Percentiles rank a stretch among this genome's conserved stretches.
Conservation (phyloP, 202 grass and related monocot genomes). For the Zizania palustris region DNA sequence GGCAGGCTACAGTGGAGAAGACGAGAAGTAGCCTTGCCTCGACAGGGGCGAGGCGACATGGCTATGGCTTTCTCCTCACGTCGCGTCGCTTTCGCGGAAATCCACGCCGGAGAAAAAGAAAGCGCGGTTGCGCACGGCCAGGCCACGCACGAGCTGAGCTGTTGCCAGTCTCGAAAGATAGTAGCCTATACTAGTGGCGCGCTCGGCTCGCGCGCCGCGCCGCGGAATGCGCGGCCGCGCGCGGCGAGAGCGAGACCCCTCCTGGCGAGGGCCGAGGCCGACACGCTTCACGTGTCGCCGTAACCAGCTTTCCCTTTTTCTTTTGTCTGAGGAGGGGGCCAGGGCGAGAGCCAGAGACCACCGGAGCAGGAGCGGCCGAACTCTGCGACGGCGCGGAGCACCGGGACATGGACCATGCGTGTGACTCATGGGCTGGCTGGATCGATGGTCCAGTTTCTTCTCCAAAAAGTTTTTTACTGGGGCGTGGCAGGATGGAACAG, state of each 20-base stretch:
- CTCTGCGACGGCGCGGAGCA: background rate
- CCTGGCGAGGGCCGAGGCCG: conserved; percentile 8
- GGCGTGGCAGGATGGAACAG: conserved; percentile 32
- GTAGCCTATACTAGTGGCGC: background rate
- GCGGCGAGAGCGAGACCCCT: background rate
- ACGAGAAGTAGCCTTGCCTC: background rate
- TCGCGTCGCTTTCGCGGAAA: conserved; percentile 27
- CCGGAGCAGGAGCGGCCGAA: background rate
- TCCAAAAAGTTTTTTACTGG: conserved; percentile 33
- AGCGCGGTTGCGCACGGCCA: background rate
- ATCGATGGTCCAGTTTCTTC: background rate
- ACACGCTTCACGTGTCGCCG: conserved; percentile 32
- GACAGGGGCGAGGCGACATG: background rate
- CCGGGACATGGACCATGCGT: background rate
- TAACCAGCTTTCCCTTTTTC: background rate
- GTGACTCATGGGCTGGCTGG: background rate
- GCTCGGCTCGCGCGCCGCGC: background rate
- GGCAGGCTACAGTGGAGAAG: background rate
- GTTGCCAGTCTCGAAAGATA: conserved; percentile 4
- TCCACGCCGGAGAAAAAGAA: background rate
- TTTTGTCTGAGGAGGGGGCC: background rate
- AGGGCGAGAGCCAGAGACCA: background rate
- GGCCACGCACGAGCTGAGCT: background rate
- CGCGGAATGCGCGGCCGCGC: background rate
- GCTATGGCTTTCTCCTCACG: background rate